Evolutionary conservation across 2,329 filamentous ascomycete genomes (phyloP), one percentile per base, ranked within the genome.

Genomic region (Colletotrichum liaoningense): DNA sequence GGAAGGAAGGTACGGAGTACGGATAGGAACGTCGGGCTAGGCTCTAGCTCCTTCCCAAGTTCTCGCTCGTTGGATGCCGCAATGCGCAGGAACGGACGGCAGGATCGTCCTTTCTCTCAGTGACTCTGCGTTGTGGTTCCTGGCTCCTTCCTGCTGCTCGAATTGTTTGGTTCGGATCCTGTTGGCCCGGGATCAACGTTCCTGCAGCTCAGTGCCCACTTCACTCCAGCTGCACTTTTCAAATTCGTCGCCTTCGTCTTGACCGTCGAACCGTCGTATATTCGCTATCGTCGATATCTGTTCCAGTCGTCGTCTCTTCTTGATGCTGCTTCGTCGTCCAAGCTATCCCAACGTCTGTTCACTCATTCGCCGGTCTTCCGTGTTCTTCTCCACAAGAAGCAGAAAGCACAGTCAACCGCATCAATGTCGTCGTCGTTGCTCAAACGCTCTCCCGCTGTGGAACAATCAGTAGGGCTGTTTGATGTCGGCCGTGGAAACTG

Each of bases 141-240:
- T n/a, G n/a, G 22, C 24, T 12, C 22, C 42, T 33, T 12, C 22
- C 42, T 33, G 33, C 8, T 60, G 63, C 63, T 28, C 26, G 30
- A 38, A 49, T 49, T 49, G 42, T 33, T 28, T 55, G 46, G 62
- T 63, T 63, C 30, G 62, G 62, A 55, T 26, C 62, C 30, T 54
- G 33, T 28, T 62, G 35, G 60, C 26, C 59, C 26, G 42, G 59
- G 42, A 52, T 49, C 11, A 52, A 12, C 46, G 60, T 54, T 63
- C 46, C 60, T 63, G 60, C 60, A 63, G 60, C 60, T 59, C n/a
- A 5, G 16, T 59, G 57, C 33, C 33, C 57, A 59, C 57, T 22
- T 24, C n/a, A 59, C 22, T 59, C 28, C 26, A n/a, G 11, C 33
- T 26, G 26, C 24, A 30, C 28, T 14, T 28, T 26, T 8, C 28